Conservation (phyloP, 805 yeast species). For the Saturnispora serradocipensis region DNA sequence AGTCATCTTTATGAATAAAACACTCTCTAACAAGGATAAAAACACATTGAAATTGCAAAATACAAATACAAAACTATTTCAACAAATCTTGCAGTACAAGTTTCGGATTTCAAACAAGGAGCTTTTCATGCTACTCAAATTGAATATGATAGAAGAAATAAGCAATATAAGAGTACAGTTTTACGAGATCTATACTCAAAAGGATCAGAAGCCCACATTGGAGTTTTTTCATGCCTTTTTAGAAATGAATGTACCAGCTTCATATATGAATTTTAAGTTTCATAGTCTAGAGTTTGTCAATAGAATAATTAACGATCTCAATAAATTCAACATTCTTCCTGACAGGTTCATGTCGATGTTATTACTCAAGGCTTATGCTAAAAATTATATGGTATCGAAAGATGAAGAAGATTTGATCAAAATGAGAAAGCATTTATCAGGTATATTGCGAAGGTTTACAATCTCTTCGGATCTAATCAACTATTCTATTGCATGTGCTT, state of each 20-base stretch:
- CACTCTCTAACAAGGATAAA: not conserved
- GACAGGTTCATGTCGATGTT: constrained; percentile 9
- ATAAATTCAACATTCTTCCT: not conserved
- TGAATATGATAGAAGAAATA: constrained; percentile 1
- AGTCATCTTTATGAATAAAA: constrained; percentile 7
- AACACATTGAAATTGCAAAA: not conserved
- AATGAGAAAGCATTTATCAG: not conserved
- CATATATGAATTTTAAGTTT: not conserved
- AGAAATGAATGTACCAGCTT: constrained; percentile 8
- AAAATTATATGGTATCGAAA: not conserved
- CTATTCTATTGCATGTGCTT: not conserved
- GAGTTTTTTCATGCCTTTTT: constrained; percentile 1
- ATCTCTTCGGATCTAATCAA: not conserved
- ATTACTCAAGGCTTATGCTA: constrained; percentile 5
- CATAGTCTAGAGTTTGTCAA: not conserved
- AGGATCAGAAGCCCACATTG: not conserved
- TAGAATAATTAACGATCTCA: constrained; percentile 6
- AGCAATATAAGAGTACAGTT: not conserved
- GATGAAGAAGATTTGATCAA: not conserved
- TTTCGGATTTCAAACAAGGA: constrained; percentile 10
- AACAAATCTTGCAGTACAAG: constrained; percentile 3
- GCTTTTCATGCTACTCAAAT: constrained; percentile 9
- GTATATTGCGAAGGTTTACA: not conserved
- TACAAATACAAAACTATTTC: constrained; percentile 2
- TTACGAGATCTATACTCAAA: not conserved